Base-by-base conservation (phyloP, 2,329 filamentous ascomycete species). In the Sclerotinia minor region DNA sequence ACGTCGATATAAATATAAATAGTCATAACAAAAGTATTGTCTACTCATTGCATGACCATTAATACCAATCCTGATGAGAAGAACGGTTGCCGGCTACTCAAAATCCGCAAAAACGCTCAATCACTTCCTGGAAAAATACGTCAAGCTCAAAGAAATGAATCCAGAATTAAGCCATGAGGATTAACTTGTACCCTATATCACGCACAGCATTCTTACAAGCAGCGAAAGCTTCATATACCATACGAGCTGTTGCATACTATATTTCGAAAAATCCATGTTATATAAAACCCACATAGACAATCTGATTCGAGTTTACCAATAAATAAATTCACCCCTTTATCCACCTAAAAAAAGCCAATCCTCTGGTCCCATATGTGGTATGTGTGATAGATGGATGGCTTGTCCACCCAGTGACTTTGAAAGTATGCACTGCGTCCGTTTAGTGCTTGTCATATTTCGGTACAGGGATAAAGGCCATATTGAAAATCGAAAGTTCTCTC, bases 401-500 rank as follows among this genome's bases (percentile, higher is more conserved):
- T 21, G 15, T 55, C 38, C 53, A 55, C 13, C 53, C n/a, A 24
- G 11, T 24, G n/a, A 5, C 3, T 9, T 38, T 5, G 53, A 21
- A 3, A 3, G 32, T 55, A 5, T 8, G 21, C 32, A 5, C 11
- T 13, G 35, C 2, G 35, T 38, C 13, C 35, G n/a, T n/a, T n/a
- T n/a, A n/a, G n/a, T n/a, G n/a, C n/a, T n/a, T n/a, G n/a, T n/a
- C n/a, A n/a, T n/a, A n/a, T n/a, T n/a, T n/a, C n/a, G n/a, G n/a
- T n/a, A n/a, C n/a, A n/a, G n/a, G n/a, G n/a, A n/a, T n/a, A n/a
- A n/a, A n/a, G n/a, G n/a, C n/a, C n/a, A n/a, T n/a, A n/a, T n/a
- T n/a, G n/a, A n/a, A n/a, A n/a, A n/a, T n/a, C n/a, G n/a, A 58
- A 69, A 17, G 41, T 26, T 19, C 59, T 65, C 21, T 64, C 63